Evolutionary conservation across 192 early-diverging fungal genomes (phyloP), one percentile per base, ranked within the genome.

Genomic region (Umbelopsis isabellina): DNA sequence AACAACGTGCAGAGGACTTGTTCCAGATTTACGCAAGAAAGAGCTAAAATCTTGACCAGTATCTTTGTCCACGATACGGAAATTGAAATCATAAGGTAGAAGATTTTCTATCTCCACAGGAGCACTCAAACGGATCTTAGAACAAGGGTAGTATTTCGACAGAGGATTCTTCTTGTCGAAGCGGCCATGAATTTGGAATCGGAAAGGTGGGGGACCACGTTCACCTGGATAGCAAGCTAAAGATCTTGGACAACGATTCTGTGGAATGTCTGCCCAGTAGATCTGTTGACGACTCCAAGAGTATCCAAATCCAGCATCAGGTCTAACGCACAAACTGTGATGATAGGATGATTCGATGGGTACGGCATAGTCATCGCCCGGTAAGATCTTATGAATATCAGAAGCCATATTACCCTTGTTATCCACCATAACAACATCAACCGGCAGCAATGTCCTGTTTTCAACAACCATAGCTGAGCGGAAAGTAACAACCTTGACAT

Each of bases 81-180:
- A 93, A 20, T 86, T 84, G 72, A 95, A 82, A 65, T 94, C 87
- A 75, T 92, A 98, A 0, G 98, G 98, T 35, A 99, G 80, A 22
- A 98, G 80, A 70, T 99, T 99, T 83, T 99, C 98, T 30, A 99
- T 84, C 80, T 94, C 91, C 13, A 94, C 81, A 15, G 92, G 92
- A 30, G 91, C 88, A 48, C 86, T 89, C 71, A 94, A 76, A 4
- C 88, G 87, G 65, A 94, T 87, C 4, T 85, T 79, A 88, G 92
- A 92, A 70, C 90, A 91, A 41, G 96, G 95, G 58, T 94, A 94
- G 11, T 78, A 70, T 12, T 72, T 80, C 37, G 74, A 70, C 9
- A 85, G 64, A 3, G 80, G 75, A 71, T 85, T 77, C 46, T 82
- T 82, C 35, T 81, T 83, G 58, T 83, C 82, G 12, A 75, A 80